Conservation (phyloP, 805 yeast species). For the Candida ficus region DNA sequence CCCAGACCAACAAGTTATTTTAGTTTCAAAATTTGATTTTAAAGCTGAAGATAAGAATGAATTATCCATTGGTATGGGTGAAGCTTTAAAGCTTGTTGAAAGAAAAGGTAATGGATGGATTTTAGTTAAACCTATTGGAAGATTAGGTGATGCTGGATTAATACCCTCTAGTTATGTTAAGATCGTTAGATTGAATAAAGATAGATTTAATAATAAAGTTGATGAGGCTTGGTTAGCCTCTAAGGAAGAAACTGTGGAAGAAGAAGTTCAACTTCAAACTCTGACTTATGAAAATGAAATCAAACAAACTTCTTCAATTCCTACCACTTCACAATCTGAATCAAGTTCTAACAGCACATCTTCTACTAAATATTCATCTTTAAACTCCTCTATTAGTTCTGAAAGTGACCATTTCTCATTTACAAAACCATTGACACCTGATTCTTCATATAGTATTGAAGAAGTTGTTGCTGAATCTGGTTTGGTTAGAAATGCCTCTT, state of each 20-base stretch:
- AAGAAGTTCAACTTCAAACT: background rate
- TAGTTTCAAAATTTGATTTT: slow-evolving; percentile 43
- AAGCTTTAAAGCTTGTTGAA: slow-evolving; percentile 44
- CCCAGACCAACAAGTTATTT: slow-evolving; percentile 23
- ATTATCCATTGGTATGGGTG: slow-evolving; percentile 43
- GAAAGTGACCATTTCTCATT: slow-evolving; percentile 13
- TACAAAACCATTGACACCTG: slow-evolving; percentile 5
- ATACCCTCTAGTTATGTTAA: slow-evolving; percentile 47
- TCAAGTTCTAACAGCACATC: background rate
- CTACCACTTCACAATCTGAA: background rate
- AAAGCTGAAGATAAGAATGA: slow-evolving; percentile 40
- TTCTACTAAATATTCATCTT: slow-evolving; percentile 2
- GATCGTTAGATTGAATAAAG: slow-evolving; percentile 38
- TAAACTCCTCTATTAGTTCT: slow-evolving; percentile 7
- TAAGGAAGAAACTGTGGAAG: slow-evolving; percentile 1
- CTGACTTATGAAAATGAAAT: background rate
- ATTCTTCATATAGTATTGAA: slow-evolving; percentile 2
- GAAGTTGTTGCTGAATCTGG: slow-evolving; percentile 29
- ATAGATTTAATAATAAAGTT: slow-evolving; percentile 10
- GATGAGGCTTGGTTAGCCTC: slow-evolving; percentile 20
- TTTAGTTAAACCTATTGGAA: slow-evolving; percentile 48
- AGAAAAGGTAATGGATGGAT: slow-evolving; percentile 50
- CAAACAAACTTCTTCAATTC: background rate
- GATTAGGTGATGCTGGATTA: slow-evolving; percentile 40
- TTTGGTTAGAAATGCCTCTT: slow-evolving; percentile 35